Evolutionary conservation across 345 rosid species (phyloP).

Genomic region (Aquilaria sinensis): DNA sequence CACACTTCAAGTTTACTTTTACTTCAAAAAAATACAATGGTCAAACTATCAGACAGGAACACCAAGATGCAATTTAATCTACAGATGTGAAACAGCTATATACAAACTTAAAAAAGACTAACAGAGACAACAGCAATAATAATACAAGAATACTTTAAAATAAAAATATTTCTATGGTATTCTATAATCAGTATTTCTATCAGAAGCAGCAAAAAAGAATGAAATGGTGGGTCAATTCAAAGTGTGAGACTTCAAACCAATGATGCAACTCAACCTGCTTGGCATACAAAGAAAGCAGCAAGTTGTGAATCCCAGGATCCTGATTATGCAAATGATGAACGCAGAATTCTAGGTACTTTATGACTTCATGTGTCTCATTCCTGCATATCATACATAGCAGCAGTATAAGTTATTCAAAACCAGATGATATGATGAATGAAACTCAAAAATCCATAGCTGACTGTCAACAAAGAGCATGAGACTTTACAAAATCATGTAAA

Average conservation of each 20-base stretch:
- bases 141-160: no score
- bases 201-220: not conserved
- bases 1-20: no score
- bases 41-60: no score
- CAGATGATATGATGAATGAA: conserved; percentile 2
- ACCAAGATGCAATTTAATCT: no score
- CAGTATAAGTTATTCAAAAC: conserved; percentile 6
- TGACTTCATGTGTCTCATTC: conserved; percentile 98
- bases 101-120: no score
- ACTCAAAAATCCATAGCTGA: conserved; percentile 1
- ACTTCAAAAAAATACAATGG: no score
- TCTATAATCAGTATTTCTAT: not conserved
- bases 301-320: conserved; percentile 97
- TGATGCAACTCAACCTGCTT: conserved; percentile 63
- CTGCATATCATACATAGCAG: conserved; percentile 35
- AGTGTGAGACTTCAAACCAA: not conserved
- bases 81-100: no score
- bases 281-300: conserved; percentile 93
- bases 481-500: no score
- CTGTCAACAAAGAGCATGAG: not conserved
- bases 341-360: conserved; percentile 89
- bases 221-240: not conserved
- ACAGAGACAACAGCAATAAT: no score
- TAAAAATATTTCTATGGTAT: no score
- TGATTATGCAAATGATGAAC: conserved; percentile 85